Evolutionary conservation across 768 basidiomycete species (phyloP).

Genomic region (Tylopilus plumbeoviolaceoides): DNA sequence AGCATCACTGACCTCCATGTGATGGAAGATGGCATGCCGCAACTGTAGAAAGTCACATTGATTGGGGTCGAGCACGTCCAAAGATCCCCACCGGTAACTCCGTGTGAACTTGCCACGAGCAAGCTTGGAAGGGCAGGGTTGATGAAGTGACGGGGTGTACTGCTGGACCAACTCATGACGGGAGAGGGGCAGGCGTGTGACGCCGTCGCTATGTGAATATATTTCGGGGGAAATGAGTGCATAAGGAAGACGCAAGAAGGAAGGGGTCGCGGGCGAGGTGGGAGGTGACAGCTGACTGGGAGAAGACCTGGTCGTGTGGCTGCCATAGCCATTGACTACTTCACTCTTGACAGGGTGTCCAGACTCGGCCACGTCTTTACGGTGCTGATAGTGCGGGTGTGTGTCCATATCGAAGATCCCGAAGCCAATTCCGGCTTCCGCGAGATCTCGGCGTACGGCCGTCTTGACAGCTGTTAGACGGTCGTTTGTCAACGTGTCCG

Average conservation of each 20-base stretch:
- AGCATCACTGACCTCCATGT: slow-evolving; percentile 69
- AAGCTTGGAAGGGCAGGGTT: slow-evolving; percentile 42
- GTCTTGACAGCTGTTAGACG: slow-evolving; percentile 75
- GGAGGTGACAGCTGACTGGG: slow-evolving; percentile 58
- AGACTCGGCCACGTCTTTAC: slow-evolving; percentile 41
- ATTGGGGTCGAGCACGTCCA: slow-evolving; percentile 73
- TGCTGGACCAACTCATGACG: slow-evolving; percentile 72
- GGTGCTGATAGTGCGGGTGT: slow-evolving; percentile 44
- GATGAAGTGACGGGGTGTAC: slow-evolving; percentile 59
- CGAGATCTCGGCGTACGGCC: slow-evolving; percentile 76
- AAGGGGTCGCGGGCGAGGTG: slow-evolving; percentile 57
- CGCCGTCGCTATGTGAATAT: slow-evolving; percentile 82
- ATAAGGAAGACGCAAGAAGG: slow-evolving; percentile 70
- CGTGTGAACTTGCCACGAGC: slow-evolving; percentile 63
- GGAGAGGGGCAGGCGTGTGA: slow-evolving; percentile 50
- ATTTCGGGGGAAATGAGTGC: slow-evolving; percentile 80
- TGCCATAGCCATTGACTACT: slow-evolving; percentile 48
- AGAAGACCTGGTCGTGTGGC: slow-evolving; percentile 48
- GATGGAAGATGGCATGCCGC: slow-evolving; percentile 77
- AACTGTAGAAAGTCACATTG: slow-evolving; percentile 82
- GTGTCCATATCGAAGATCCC: slow-evolving; percentile 82
- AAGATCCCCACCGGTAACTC: slow-evolving; percentile 77
- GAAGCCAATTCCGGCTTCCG: slow-evolving; percentile 82
- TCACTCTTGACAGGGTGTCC: slow-evolving; percentile 45
- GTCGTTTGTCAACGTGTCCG: slow-evolving; percentile 79